Conservation (phyloP, 139 green algal genomes). For the Chlamydomonas sphaeroides region DNA sequence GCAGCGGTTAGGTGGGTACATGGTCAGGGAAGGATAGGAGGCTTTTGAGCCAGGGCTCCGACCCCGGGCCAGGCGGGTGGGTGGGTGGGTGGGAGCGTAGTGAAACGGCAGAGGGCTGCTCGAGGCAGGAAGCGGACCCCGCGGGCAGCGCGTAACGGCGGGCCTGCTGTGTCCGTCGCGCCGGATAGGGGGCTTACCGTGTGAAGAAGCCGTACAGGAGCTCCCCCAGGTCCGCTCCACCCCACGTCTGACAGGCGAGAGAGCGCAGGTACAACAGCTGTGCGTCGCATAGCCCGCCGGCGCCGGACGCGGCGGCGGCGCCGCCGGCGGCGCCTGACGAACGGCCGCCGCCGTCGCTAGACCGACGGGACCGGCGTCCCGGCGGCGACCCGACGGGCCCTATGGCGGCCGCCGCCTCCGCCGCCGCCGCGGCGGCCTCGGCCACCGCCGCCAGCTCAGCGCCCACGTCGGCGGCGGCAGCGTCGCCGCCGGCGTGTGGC, state of each 20-base stretch:
- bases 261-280: slow-evolving; percentile 16
- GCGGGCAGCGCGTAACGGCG: too few species aligned
- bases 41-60: too few species aligned
- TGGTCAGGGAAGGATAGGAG: too few species aligned
- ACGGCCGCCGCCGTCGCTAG: background rate
- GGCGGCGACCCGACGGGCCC: background rate
- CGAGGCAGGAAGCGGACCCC: too few species aligned
- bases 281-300: background rate
- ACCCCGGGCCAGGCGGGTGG: background rate
- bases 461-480: background rate
- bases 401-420: background rate
- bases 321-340: background rate
- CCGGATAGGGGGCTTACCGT: slow-evolving; percentile 53
- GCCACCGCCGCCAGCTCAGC: background rate
- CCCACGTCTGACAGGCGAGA: background rate
- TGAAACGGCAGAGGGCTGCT: too few species aligned
- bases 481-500: background rate
- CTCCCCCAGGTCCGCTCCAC: slow-evolving; percentile 59
- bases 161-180: too few species aligned
- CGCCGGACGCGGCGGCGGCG: background rate
- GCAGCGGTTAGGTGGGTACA: too few species aligned
- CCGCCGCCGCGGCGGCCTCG: slow-evolving; percentile 8
- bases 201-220: slow-evolving; percentile 73
- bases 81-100: background rate
- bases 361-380: background rate